These are phyloP conservation scores for Penicillium ochrochloron DNA, from an alignment of 495 filamentous ascomycete species.

Conservation along the genomic window DNA sequence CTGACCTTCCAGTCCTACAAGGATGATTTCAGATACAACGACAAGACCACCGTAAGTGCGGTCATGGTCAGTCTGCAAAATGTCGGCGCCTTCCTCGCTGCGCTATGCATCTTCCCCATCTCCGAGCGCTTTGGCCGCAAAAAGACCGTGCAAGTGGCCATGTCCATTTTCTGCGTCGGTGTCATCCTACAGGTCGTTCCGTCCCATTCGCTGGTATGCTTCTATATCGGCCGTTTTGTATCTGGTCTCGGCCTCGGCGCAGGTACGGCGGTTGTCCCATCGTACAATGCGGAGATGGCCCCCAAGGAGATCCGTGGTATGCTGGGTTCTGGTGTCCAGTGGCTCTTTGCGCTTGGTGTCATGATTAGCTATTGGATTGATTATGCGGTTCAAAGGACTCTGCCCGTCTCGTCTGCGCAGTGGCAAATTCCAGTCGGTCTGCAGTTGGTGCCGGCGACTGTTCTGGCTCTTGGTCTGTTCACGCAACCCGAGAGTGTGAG, in stretches of 20 bases:
- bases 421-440: slow-evolving; percentile 61
- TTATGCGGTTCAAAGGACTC: slow-evolving; percentile 49
- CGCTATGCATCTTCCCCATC: slow-evolving; percentile 46
- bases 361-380: slow-evolving; percentile 58
- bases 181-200: slow-evolving; percentile 48
- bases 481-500: slow-evolving; percentile 54
- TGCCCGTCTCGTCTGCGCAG: slow-evolving; percentile 41
- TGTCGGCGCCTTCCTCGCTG: slow-evolving; percentile 38
- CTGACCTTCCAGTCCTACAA: slow-evolving; percentile 31
- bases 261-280: slow-evolving; percentile 58
- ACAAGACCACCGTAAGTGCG: slow-evolving; percentile 33
- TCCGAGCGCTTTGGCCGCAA: slow-evolving; percentile 49
- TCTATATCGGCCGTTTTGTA: slow-evolving; percentile 55
- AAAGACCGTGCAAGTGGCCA: slow-evolving; percentile 46
- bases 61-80: slow-evolving; percentile 39
- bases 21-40: slow-evolving; percentile 33
- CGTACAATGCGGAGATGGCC: slow-evolving; percentile 58
- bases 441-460: slow-evolving; percentile 51
- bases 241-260: slow-evolving; percentile 59
- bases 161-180: slow-evolving; percentile 49
- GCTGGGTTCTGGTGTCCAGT: slow-evolving; percentile 51
- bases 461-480: slow-evolving; percentile 51
- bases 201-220: slow-evolving; percentile 49
- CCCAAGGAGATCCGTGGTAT: slow-evolving; percentile 59
- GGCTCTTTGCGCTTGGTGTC: slow-evolving; percentile 54